Base-by-base conservation (phyloP, 371 early-diverging fungal species). In the Cladochytrium tenue region DNA sequence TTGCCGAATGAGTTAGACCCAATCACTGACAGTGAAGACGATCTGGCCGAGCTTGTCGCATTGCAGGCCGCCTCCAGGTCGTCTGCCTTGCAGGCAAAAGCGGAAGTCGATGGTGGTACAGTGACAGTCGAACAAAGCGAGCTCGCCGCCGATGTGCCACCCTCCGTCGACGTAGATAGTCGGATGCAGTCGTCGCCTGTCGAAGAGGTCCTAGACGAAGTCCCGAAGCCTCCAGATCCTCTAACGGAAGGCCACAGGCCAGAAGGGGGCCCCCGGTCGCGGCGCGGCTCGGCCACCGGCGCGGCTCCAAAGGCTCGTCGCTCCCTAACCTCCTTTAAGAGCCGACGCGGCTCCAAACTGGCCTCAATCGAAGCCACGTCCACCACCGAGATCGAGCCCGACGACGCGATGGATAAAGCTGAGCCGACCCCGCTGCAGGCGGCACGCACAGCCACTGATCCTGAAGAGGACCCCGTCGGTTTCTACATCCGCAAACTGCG, bases 401-500 rank as follows among this genome's bases (percentile, higher is more conserved):
- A 43, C 7, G 43, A 43, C 13, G 13, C 43, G 43, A 20, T 43
- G 13, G 43, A 43, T 13, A 20, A 43, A 43, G 20, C 7, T 43
- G 43, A 13, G 20, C 13, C 7, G 20, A 20, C 43, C 43, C 13
- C 20, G 20, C 20, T 20, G 20, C 13, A 43, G 7, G 13, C 43
- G 7, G 43, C 43, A 43, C 7, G 20, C 13, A 43, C 43, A 13
- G 43, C 7, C 20, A 20, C 43, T 13, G 20, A 43, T 13, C n/a
- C n/a, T n/a, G 20, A 43, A 7, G 43, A 43, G 43, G 43, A 43
- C 43, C 64, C 64, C 10, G 64, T 58, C 2, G 35, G 33, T 4
- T 64, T 64, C 50, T 64, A 64, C 31, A 51, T 64, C 7, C 64
- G 64, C 43, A 58, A 60, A 3, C 58, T 34, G 5, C 50, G 52